A percentile compares a stretch with the other conserved stretches of the same genome.
Evolutionary conservation across 2,329 filamentous ascomycete genomes (phyloP).

Genomic region (Geosmithia flava): DNA sequence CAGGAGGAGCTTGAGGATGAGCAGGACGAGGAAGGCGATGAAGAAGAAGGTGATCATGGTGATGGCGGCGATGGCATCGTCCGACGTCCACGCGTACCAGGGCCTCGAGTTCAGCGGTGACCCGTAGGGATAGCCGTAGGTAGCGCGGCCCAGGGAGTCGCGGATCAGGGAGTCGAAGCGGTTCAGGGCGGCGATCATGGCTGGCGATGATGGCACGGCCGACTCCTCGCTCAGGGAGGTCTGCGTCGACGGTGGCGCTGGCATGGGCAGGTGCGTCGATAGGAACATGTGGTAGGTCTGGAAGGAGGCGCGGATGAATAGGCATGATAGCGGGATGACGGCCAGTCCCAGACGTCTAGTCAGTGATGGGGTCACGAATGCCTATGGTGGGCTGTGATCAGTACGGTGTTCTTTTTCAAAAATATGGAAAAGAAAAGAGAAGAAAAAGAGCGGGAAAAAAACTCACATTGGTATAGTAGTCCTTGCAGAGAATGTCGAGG

Average conservation of each 20-base stretch:
- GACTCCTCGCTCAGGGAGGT: slow-evolving; percentile 55
- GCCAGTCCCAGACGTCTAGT: slow-evolving; percentile 83
- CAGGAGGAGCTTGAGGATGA: slow-evolving; percentile 74
- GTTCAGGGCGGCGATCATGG: slow-evolving; percentile 64
- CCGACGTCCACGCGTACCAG: slow-evolving; percentile 48
- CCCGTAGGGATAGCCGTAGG: slow-evolving; percentile 46
- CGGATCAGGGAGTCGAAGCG: slow-evolving; percentile 67
- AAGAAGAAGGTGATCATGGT: slow-evolving; percentile 86
- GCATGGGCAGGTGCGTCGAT: slow-evolving; percentile 70
- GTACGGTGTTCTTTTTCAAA: not conserved
- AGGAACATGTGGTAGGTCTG: slow-evolving; percentile 99
- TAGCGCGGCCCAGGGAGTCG: slow-evolving; percentile 61
- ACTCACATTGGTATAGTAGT: slow-evolving; percentile 87
- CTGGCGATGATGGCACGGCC: slow-evolving; percentile 52
- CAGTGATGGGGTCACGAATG: slow-evolving; percentile 81
- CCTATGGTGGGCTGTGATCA: slow-evolving; percentile 29
- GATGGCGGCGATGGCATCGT: slow-evolving; percentile 60
- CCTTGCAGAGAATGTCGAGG: slow-evolving; percentile 87
- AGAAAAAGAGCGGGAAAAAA: not conserved
- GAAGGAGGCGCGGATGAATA: slow-evolving; percentile 88
- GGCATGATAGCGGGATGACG: slow-evolving; percentile 81
- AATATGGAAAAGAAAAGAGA: not conserved
- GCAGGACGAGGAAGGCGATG: slow-evolving; percentile 69
- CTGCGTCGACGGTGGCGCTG: slow-evolving; percentile 51
- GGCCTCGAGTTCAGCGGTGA: slow-evolving; percentile 23